Conservation (phyloP, 2,329 filamentous ascomycete species). For the Penicillium janthinellum region DNA sequence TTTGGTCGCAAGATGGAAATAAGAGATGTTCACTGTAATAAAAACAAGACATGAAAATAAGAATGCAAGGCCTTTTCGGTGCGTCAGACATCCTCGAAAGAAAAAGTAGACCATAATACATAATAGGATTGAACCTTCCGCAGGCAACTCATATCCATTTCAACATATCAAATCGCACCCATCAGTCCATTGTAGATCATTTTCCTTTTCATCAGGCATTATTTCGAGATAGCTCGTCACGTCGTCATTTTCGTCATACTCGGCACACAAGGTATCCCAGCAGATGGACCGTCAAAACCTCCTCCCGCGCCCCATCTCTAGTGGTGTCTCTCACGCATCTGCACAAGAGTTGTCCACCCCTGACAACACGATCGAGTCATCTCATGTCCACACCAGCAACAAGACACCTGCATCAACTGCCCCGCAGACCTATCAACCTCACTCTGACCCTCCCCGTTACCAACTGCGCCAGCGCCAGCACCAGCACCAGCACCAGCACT, state of each 20-base stretch:
- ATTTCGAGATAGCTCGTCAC: too few relatives aligned
- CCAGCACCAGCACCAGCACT: neutral
- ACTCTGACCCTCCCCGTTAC: neutral
- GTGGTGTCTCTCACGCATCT: slow-evolving; percentile 62
- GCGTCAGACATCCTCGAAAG: too few relatives aligned
- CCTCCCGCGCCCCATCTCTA: slow-evolving; percentile 11
- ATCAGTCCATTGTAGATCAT: too few relatives aligned
- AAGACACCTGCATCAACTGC: slow-evolving; percentile 52
- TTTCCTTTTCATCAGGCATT: too few relatives aligned
- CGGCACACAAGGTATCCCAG: neutral
- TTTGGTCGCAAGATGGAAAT: too few relatives aligned
- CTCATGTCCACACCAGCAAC: slow-evolving; percentile 71
- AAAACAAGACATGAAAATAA: too few relatives aligned
- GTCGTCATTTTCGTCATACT: neutral
- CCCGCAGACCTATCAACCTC: neutral
- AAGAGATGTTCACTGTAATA: too few relatives aligned
- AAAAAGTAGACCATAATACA: too few relatives aligned
- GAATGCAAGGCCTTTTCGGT: too few relatives aligned
- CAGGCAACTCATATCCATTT: too few relatives aligned
- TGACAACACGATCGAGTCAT: slow-evolving; percentile 71
- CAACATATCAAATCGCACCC: too few relatives aligned
- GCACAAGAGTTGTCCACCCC: slow-evolving; percentile 67
- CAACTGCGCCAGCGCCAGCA: neutral
- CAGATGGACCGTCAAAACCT: neutral
- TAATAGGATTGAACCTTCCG: too few relatives aligned